Evolutionary conservation across 2,329 filamentous ascomycete species (phyloP).

Genomic region (Fusarium protoensiforme): DNA sequence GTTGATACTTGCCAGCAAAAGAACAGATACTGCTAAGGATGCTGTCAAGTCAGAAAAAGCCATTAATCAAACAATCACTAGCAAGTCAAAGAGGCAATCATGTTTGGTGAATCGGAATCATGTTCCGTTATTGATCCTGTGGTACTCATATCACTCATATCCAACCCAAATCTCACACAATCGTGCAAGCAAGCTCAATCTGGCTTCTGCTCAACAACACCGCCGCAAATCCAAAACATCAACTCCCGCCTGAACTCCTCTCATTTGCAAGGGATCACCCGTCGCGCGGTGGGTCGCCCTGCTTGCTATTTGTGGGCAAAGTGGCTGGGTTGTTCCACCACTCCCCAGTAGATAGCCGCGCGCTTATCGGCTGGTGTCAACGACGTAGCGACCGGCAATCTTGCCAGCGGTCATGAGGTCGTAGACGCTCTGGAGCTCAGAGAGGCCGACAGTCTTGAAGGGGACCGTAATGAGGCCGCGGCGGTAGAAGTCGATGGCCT

Average conservation of each 20-base stretch:
- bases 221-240: conserved; percentile 39
- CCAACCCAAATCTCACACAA: conserved; percentile 35
- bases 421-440: conserved; percentile 83
- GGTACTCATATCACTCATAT: conserved; percentile 42
- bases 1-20: background rate
- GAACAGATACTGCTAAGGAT: background rate
- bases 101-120: conserved; percentile 28
- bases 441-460: conserved; percentile 85
- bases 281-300: conserved; percentile 36
- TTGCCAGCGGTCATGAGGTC: conserved; percentile 76
- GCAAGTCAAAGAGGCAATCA: background rate
- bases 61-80: background rate
- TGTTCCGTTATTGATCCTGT: conserved; percentile 41
- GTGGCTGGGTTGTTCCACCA: conserved; percentile 13
- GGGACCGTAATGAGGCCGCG: conserved; percentile 87
- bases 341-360: conserved; percentile 30
- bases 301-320: conserved; percentile 6
- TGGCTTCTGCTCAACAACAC: conserved; percentile 39
- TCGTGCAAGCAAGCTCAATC: conserved; percentile 34
- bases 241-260: conserved; percentile 44
- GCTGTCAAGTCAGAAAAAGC: background rate
- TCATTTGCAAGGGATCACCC: conserved; percentile 34
- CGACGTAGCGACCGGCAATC: conserved; percentile 82
- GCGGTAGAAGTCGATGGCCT: conserved; percentile 91
- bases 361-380: conserved; percentile 75